These are phyloP conservation scores for Petunia hybrid DNA, from an alignment of 305 asterid species.

Conservation along the genomic window DNA sequence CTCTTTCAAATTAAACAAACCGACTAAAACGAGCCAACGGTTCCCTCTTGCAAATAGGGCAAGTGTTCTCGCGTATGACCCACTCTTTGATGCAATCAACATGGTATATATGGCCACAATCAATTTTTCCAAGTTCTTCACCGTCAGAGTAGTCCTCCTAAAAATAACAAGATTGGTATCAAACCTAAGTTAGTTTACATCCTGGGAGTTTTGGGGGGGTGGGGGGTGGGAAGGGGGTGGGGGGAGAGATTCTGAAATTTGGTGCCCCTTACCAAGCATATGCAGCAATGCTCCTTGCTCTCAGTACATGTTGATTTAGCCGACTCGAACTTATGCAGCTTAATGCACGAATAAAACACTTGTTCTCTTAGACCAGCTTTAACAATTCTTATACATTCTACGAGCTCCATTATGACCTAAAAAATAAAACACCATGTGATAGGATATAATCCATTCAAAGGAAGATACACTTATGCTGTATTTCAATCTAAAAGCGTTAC, in stretches of 20 bases:
- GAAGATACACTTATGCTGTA: not conserved
- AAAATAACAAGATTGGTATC: not conserved
- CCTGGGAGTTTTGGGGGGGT: too few relatives aligned
- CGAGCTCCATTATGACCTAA: not conserved
- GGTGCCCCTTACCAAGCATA: slow-evolving; percentile 4
- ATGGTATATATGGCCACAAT: not conserved
- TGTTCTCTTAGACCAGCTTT: not conserved
- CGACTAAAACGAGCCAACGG: not conserved
- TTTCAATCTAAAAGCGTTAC: too few relatives aligned
- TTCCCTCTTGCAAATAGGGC: not conserved
- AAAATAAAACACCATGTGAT: not conserved
- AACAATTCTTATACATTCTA: not conserved
- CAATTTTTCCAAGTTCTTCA: not conserved
- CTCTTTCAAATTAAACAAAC: not conserved
- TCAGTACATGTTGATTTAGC: not conserved
- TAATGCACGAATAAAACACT: not conserved
- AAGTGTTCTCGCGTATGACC: not conserved
- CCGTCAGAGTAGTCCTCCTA: not conserved
- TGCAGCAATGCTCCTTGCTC: not conserved
- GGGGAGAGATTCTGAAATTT: not conserved
- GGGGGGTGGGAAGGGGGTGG: not conserved
- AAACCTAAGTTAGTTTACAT: not conserved
- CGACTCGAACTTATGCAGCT: not conserved
- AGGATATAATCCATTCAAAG: not conserved
- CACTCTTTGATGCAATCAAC: not conserved